Evolutionary conservation across 306 rosid genomes (phyloP), one percentile per base, ranked within the genome.

Genomic region (Quercus variabilis): DNA sequence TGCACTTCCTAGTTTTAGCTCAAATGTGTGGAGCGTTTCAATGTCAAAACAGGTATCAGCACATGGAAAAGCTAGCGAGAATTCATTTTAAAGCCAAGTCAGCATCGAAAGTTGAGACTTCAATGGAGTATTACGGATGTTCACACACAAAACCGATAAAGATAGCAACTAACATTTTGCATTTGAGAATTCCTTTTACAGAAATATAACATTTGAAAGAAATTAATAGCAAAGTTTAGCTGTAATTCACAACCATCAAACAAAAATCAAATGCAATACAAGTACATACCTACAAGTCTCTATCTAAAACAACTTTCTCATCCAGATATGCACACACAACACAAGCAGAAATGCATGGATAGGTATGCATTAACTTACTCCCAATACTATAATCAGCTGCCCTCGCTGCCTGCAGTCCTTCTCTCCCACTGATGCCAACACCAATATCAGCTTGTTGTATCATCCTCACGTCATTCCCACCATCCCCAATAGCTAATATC

Each of bases 361-460:
- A 69, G 41, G 49, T 35, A 60, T 15, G 69, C 33, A n/a, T 52
- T 18, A 75, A 38, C 99, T 83, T 89, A 96, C 99, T 96, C 88
- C 99, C 99, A 69, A 93, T 85, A 62, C 98, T 93, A 83, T 96
- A 96, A 89, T 96, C 99, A 71, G 99, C 98, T 2, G 99, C 98
- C 86, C 99, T 93, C n/a, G 99, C 99, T 69, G 99, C 99, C 87
- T 96, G 99, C 84, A 93, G 86, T 82, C 99, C 99, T 89, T 96
- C 99, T 85, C 99, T 86, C 68, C 99, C 99, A 82, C 99, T 96
- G 74, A 96, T 96, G 79, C 99, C 99, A 78, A 96, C 98, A 71
- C 99, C 98, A 76, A 95, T 95, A 77, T 95, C 96, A 69, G 99
- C 99, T 85, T 93, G 93, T 75, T 96, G 99, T 83, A 96, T 96